A percentile compares a stretch with the other conserved stretches of the same genome.
These are phyloP conservation scores for Cordyceps militaris DNA, from an alignment of 2,329 filamentous ascomycete species.

Conservation along the genomic window DNA sequence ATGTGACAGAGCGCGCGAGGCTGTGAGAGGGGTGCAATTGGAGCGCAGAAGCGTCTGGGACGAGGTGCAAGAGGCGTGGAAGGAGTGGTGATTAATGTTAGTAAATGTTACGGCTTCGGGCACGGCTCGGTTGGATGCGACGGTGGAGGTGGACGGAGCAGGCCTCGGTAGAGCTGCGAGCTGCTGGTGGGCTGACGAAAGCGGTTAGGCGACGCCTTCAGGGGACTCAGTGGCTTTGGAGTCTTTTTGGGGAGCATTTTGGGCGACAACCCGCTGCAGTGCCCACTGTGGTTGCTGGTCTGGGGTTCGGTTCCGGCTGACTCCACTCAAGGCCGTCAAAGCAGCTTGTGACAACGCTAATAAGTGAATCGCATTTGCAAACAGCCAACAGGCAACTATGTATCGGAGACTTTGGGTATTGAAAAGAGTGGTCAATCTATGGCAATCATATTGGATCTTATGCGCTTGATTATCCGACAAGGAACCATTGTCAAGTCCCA, in stretches of 20 bases:
- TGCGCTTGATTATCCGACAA: too few relatives aligned
- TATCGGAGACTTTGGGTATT: too few relatives aligned
- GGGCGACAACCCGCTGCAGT: neutral
- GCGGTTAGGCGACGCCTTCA: neutral
- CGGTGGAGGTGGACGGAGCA: neutral
- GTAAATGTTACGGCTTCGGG: neutral
- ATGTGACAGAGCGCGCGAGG: neutral
- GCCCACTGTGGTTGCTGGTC: neutral
- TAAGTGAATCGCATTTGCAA: too few relatives aligned
- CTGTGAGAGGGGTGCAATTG: neutral
- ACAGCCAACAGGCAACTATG: too few relatives aligned
- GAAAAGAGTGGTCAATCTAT: too few relatives aligned
- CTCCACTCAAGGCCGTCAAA: neutral
- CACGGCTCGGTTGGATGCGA: constrained; percentile 12
- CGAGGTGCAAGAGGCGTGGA: neutral
- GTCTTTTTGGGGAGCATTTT: neutral
- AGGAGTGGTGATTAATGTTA: neutral
- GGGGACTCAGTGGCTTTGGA: neutral
- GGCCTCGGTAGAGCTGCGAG: constrained; percentile 1
- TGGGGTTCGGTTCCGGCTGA: neutral
- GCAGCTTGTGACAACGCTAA: constrained; percentile 4
- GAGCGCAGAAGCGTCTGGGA: neutral
- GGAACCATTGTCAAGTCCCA: too few relatives aligned
- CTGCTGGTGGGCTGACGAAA: constrained; percentile 1
- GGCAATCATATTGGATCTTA: too few relatives aligned